Base-by-base conservation (phyloP, 2,329 filamentous ascomycete species). In the Colletotrichum higginsianum region DNA sequence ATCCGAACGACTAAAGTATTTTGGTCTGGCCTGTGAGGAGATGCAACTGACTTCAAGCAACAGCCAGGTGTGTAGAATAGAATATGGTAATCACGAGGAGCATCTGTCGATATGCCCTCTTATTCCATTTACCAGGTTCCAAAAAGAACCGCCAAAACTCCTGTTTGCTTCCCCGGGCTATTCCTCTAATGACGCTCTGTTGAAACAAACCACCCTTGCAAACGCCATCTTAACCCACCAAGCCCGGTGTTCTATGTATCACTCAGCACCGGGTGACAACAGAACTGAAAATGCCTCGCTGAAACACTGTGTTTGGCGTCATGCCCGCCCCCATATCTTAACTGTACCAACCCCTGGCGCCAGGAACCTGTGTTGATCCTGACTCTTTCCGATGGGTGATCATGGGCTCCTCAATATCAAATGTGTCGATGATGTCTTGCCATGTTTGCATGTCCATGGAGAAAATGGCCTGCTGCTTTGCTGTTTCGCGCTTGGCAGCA, bases 371-470 rank as follows among this genome's bases (percentile, higher is more conserved):
- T 40, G 80, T 81, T 8, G 81, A 81, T 2, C 12, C 53, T 67
- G 88, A 84, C 74, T 94, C 91, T 73, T 89, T 84, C 18, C 96
- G 89, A 80, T 98, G 93, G n/a, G 91, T 89, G 73, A 99, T 98
- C 81, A 98, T 92, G 1, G 93, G 87, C 74, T 94, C 86, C n/a
- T 84, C 88, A 75, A 98, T 94, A 35, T 92, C 85, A 77, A 95
- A 97, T 0, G 89, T 90, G 12, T 93, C 81, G 60, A 97, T 92
- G 55, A 98, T 86, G 23, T 93, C 89, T 75, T 90, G 85, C 96
- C 96, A 99, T 0, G 89, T 93, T 1, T 89, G 87, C 85, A 95
- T 96, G 76, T 98, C 95, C 73, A 99, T 89, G 15, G 93, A 92
- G 79, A 98, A 90, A 26, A 99, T 92, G 15, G 95, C 94, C 82